phyloP scores from a whole-genome alignment of 345 rosid genomes.

The Sapria himalayana region DNA sequence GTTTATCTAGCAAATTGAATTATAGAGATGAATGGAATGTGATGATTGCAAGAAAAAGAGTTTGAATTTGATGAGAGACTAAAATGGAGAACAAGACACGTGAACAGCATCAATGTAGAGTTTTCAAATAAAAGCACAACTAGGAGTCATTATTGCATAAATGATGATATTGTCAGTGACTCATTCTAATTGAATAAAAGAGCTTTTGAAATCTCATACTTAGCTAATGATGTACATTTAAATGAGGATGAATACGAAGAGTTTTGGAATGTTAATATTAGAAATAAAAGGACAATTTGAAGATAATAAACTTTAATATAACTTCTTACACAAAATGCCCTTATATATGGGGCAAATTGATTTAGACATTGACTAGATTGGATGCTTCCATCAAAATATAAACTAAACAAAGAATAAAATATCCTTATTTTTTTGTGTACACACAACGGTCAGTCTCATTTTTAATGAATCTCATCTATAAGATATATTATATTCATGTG shows the following conservation, averaged over 20 bases:
- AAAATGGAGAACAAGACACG: slow-evolving; percentile 22
- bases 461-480: no score
- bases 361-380: no score
- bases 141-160: slow-evolving; percentile 12
- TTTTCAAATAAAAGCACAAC: slow-evolving; percentile 10
- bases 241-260: slow-evolving; percentile 53
- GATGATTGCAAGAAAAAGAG: slow-evolving; percentile 61
- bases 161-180: slow-evolving; percentile 10
- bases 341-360: no score
- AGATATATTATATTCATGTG: no score
- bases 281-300: no score
- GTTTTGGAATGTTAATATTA: no score
- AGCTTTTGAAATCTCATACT: slow-evolving; percentile 10
- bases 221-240: slow-evolving; percentile 31
- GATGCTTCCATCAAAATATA: no score
- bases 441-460: no score
- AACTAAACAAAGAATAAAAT: no score
- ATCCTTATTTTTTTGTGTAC: no score
- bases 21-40: slow-evolving; percentile 73
- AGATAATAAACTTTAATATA: no score
- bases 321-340: no score
- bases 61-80: slow-evolving; percentile 29
- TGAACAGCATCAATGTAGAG: slow-evolving; percentile 11
- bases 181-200: slow-evolving; percentile 22
- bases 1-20: slow-evolving; percentile 64